Conservation (phyloP, 306 rosid genomes). For the Gastrolobium bilobum region DNA sequence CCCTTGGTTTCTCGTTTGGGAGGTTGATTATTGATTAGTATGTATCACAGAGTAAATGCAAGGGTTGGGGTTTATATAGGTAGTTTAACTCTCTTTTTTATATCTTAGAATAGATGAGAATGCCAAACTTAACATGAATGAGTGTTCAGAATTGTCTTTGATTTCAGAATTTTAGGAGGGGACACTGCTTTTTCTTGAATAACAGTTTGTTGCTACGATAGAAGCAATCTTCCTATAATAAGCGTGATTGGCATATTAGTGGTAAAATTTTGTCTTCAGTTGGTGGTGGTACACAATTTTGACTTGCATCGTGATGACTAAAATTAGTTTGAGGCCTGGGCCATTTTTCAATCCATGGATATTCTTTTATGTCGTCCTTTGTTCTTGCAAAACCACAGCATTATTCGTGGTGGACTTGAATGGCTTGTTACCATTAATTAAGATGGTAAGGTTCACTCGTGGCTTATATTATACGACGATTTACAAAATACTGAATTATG, state of each 20-base stretch:
- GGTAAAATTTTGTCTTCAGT: slow-evolving; percentile 1
- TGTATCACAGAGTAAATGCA: background rate
- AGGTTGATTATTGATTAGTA: slow-evolving; percentile 18
- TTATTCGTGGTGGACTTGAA: slow-evolving; percentile 14
- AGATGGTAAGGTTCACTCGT: background rate
- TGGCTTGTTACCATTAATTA: slow-evolving; percentile 16
- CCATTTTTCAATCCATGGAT: slow-evolving; percentile 14
- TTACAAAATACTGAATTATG: background rate
- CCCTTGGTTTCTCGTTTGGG: slow-evolving; percentile 45
- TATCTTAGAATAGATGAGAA: slow-evolving; percentile 39
- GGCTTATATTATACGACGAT: background rate
- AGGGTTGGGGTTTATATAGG: slow-evolving; percentile 40
- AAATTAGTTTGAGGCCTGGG: slow-evolving; percentile 11
- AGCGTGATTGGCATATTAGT: slow-evolving; percentile 6
- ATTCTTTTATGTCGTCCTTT: slow-evolving; percentile 30
- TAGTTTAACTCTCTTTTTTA: background rate
- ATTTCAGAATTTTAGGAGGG: slow-evolving; percentile 35
- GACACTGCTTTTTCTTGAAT: slow-evolving; percentile 15
- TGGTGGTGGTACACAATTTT: slow-evolving; percentile 42
- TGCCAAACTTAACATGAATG: slow-evolving; percentile 18
- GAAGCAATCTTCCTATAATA: slow-evolving; percentile 39
- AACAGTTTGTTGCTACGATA: slow-evolving; percentile 7
- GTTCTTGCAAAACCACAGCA: slow-evolving; percentile 36
- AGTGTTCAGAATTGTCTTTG: slow-evolving; percentile 32
- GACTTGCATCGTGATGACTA: slow-evolving; percentile 39